Conservation (phyloP, 805 yeast species). For the Candida xyloterini region DNA sequence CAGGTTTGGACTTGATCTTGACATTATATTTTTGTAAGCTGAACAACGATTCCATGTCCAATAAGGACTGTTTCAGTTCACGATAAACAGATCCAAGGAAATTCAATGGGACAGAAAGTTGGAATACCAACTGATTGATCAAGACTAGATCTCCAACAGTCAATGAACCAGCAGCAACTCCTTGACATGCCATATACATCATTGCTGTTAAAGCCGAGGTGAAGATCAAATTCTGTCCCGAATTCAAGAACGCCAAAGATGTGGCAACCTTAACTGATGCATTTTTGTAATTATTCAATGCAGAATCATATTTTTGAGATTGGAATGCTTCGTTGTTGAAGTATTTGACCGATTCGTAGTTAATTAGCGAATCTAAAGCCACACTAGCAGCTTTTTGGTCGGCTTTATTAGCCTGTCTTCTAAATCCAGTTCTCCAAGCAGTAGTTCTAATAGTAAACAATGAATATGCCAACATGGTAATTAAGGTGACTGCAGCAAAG, state of each 20-base stretch:
- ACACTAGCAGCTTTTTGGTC: conserved; percentile 95
- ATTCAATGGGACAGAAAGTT: conserved; percentile 89
- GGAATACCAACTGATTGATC: conserved; percentile 94
- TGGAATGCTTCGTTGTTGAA: conserved; percentile 88
- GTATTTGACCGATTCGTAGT: conserved; percentile 91
- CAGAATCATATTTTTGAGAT: conserved; percentile 71
- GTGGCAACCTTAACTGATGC: conserved; percentile 81
- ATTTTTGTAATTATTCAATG: conserved; percentile 70
- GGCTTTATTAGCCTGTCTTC: conserved; percentile 86
- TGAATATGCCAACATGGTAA: conserved; percentile 87
- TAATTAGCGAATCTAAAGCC: conserved; percentile 89
- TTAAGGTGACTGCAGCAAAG: conserved; percentile 84
- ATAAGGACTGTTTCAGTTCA: conserved; percentile 85
- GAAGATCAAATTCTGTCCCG: conserved; percentile 78
- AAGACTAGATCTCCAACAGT: conserved; percentile 94
- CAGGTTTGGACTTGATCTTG: conserved; percentile 56
- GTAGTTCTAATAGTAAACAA: conserved; percentile 88
- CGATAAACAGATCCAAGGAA: conserved; percentile 94
- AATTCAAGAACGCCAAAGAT: conserved; percentile 71
- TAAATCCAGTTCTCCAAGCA: conserved; percentile 91
- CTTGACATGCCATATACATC: conserved; percentile 98
- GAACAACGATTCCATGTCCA: conserved; percentile 95
- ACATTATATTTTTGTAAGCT: conserved; percentile 76
- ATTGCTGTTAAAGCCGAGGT: conserved; percentile 89
- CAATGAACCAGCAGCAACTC: conserved; percentile 77